phyloP scores from a whole-genome alignment of 1,284 basidiomycete genomes.

The Rhodofomes roseus region DNA sequence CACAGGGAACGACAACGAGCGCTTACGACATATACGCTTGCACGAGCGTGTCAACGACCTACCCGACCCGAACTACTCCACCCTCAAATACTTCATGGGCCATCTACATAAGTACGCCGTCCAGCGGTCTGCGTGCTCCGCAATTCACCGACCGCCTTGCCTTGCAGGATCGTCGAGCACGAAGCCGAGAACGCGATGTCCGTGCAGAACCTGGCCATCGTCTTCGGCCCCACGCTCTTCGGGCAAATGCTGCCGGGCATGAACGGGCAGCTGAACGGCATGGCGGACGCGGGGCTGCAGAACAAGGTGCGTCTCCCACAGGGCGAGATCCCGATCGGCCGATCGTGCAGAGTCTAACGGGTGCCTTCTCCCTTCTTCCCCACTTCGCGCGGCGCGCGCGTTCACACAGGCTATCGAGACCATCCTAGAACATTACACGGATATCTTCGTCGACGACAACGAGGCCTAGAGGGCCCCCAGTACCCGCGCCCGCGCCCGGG shows the following conservation, averaged over 20 bases:
- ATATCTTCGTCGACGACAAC: slow-evolving; percentile 79
- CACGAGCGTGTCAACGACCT: slow-evolving; percentile 98
- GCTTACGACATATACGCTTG: slow-evolving; percentile 89
- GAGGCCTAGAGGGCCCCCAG: slow-evolving; percentile 28
- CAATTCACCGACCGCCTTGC: background rate
- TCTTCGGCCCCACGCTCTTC: slow-evolving; percentile 96
- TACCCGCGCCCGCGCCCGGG: too few relatives aligned
- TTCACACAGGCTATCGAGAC: slow-evolving; percentile 74
- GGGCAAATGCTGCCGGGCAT: slow-evolving; percentile 42
- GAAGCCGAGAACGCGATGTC: slow-evolving; percentile 90
- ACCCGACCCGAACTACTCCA: slow-evolving; percentile 97
- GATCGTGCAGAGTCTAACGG: background rate
- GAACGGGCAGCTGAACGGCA: slow-evolving; percentile 34
- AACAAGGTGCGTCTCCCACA: slow-evolving; percentile 44
- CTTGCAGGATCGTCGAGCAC: slow-evolving; percentile 64
- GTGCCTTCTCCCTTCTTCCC: background rate
- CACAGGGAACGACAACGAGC: slow-evolving; percentile 88
- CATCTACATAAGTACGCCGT: slow-evolving; percentile 79
- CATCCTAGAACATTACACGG: slow-evolving; percentile 80
- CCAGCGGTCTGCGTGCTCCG: background rate
- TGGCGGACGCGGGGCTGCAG: slow-evolving; percentile 62
- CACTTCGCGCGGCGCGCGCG: background rate
- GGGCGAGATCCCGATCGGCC: slow-evolving; percentile 14
- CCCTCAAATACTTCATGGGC: slow-evolving; percentile 93
- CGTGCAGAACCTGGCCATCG: slow-evolving; percentile 90